Base-by-base conservation (phyloP, 768 basidiomycete genomes). In the Mrakia gelida region DNA sequence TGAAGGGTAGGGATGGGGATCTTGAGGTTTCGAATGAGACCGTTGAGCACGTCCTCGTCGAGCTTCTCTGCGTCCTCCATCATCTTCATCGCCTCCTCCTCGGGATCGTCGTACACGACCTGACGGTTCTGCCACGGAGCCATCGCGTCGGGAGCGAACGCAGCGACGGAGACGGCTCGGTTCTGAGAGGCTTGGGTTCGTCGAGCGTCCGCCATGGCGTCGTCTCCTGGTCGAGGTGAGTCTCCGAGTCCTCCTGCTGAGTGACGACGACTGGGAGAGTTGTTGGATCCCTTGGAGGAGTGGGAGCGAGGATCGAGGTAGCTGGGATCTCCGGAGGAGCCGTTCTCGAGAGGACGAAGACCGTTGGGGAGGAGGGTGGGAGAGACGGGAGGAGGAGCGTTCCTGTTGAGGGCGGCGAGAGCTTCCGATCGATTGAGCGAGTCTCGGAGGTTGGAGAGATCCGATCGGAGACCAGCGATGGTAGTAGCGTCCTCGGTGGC, bases 341-440 rank as follows among this genome's bases (percentile, higher is more conserved):
- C 87, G 73, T 80, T 82, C 75, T 91, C 91, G 21, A 88, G 84
- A 15, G 88, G 30, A 91, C 93, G 91, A 67, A 95, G 87, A 49
- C 88, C 88, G 63, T 82, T 81, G 34, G 41, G 74, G 63, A 54
- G 72, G 34, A 70, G 79, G 8, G 95, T 92, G 13, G 92, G 90
- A 80, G 95, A 95, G 5, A 92, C 92, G 0, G 95, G 94, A 3
- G 93, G 94, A 6, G 92, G 92, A 84, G 43, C 91, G 90, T 80
- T 91, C 89, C 78, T 74, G 16, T 93, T 95, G 72, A 97, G 88
- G 23, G 89, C 88, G 81, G 94, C 93, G 81, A 97, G 88, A 13
- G 97, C 94, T 82, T 95, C 94, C n/a, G 94, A 90, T 45, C 96
- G 90, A 81, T 95, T 95, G 80, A 98, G 90, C 83, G 98, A 96